Conservation (phyloP, 495 filamentous ascomycete species). For the Gamarada debralockiae region DNA sequence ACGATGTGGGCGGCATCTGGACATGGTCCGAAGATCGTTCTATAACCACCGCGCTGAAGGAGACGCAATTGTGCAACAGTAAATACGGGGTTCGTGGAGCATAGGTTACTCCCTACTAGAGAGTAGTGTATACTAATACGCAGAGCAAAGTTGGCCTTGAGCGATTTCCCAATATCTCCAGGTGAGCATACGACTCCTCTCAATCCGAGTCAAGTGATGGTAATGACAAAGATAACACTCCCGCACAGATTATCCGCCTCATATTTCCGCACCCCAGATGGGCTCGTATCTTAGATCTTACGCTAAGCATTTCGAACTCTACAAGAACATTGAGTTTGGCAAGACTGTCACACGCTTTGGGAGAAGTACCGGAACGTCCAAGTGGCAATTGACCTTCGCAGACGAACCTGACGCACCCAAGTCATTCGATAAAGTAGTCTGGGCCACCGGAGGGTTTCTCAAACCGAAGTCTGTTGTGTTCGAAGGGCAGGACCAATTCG, state of each 20-base stretch:
- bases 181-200: no score
- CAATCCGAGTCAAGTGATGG: no score
- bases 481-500: background rate
- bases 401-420: slow-evolving; percentile 20
- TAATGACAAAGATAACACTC: no score
- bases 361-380: slow-evolving; percentile 17
- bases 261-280: no score
- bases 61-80: no score
- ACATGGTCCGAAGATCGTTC: slow-evolving; percentile 29
- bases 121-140: no score
- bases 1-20: slow-evolving; percentile 35
- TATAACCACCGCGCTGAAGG: slow-evolving; percentile 28
- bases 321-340: slow-evolving; percentile 26
- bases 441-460: background rate
- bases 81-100: no score
- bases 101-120: no score
- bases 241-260: no score
- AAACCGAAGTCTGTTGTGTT: background rate
- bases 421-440: background rate
- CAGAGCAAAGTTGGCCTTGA: no score
- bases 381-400: slow-evolving; percentile 25
- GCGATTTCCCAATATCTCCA: no score
- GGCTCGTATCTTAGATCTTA: no score
- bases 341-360: slow-evolving; percentile 16
- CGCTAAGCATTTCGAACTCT: slow-evolving; percentile 26